Conservation (phyloP, 1,284 basidiomycete genomes). For the Puccinia coronata region DNA sequence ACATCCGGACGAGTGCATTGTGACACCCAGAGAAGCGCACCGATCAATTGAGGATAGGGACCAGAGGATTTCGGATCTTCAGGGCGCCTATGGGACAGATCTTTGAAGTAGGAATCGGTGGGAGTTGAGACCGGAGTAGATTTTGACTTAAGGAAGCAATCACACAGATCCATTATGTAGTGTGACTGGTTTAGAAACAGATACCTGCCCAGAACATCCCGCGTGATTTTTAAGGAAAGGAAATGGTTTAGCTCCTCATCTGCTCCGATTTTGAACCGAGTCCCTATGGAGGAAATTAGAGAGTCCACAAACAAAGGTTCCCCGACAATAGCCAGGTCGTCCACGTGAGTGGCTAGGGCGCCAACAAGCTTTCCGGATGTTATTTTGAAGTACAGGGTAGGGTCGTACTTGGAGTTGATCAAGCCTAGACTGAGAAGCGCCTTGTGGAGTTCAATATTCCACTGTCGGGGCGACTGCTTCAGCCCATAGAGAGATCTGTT, state of each 20-base stretch:
- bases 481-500: too few species aligned
- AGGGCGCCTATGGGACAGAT: background rate
- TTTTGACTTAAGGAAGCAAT: background rate
- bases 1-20: conserved; percentile 4
- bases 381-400: conserved; percentile 29
- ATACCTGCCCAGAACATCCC: background rate
- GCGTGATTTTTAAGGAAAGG: too few species aligned
- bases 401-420: background rate
- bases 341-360: background rate
- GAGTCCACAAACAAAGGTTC: too few species aligned
- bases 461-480: background rate
- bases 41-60: background rate
- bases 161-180: background rate
- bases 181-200: background rate
- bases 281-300: background rate
- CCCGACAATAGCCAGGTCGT: too few species aligned
- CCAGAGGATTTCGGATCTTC: background rate
- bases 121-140: background rate
- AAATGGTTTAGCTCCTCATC: too few species aligned
- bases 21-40: background rate
- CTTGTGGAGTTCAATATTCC: background rate
- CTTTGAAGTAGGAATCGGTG: background rate
- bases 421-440: too few species aligned
- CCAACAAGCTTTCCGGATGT: background rate
- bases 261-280: too few species aligned